Conservation (phyloP, 23 red algal genomes). For the Agarophyton chilense region DNA sequence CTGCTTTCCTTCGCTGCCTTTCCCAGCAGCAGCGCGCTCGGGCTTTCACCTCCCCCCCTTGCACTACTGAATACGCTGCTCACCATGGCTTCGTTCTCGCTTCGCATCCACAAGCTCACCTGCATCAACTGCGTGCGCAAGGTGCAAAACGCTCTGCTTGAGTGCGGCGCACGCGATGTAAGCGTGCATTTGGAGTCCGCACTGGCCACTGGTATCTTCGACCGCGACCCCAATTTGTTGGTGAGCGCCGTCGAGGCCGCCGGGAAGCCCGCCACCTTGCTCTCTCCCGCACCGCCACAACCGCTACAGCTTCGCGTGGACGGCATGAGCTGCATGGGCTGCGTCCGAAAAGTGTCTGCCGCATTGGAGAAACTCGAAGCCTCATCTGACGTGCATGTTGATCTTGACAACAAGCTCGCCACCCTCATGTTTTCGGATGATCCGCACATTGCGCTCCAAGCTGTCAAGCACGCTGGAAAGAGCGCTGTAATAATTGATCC, state of each 20-base stretch:
- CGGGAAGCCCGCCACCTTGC: slow-evolving; percentile 34
- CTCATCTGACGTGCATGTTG: slow-evolving; percentile 45
- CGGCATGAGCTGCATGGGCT: slow-evolving; percentile 64
- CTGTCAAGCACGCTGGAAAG: slow-evolving; percentile 45
- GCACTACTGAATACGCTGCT: too few species aligned
- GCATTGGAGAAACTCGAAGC: slow-evolving; percentile 16
- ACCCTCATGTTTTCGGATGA: slow-evolving; percentile 32
- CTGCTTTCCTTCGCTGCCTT: too few species aligned
- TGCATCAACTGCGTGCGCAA: slow-evolving; percentile 40
- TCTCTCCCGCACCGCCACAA: not conserved
- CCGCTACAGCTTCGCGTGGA: slow-evolving; percentile 3
- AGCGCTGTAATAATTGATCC: slow-evolving; percentile 20
- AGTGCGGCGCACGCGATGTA: slow-evolving; percentile 15
- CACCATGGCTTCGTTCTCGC: slow-evolving; percentile 17
- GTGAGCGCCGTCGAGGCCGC: slow-evolving; percentile 38
- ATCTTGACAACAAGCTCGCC: slow-evolving; percentile 44
- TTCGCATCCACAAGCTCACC: slow-evolving; percentile 41
- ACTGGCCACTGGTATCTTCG: slow-evolving; percentile 12
- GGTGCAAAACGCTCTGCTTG: slow-evolving; percentile 11
- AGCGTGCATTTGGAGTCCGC: slow-evolving; percentile 15
- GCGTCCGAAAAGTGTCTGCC: slow-evolving; percentile 25
- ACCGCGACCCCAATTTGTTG: not conserved
- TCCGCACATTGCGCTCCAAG: slow-evolving; percentile 11
- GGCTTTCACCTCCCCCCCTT: too few species aligned
- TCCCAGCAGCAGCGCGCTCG: too few species aligned